Evolutionary conservation across 2,329 filamentous ascomycete species (phyloP).

Genomic region (Neocucurbitaria cava): DNA sequence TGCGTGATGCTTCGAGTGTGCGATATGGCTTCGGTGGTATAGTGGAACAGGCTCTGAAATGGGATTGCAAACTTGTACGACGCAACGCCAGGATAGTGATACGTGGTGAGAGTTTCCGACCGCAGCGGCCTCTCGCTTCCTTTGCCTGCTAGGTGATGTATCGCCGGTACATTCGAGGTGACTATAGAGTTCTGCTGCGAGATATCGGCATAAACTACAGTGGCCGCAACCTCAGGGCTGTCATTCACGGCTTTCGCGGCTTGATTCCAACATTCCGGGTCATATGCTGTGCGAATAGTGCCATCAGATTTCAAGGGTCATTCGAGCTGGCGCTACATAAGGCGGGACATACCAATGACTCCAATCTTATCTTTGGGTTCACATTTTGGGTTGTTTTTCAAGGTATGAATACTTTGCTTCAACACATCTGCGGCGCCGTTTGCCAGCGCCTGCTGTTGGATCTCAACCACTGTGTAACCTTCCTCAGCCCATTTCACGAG

Average conservation of each 20-base stretch:
- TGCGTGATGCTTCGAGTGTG: constrained; percentile 70
- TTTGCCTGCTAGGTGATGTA: constrained; percentile 31
- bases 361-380: not conserved
- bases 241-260: constrained; percentile 1
- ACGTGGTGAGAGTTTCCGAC: constrained; percentile 26
- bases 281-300: not conserved
- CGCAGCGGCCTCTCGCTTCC: too few species aligned
- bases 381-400: too few species aligned
- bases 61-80: constrained; percentile 60
- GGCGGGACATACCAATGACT: not conserved
- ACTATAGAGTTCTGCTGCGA: not conserved
- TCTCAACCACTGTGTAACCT: constrained; percentile 54
- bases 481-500: constrained; percentile 72
- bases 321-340: too few species aligned
- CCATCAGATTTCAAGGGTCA: not conserved
- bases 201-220: constrained; percentile 1
- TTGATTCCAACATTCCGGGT: constrained; percentile 7
- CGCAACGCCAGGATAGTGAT: constrained; percentile 56
- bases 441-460: constrained; percentile 10
- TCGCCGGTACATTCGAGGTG: not conserved
- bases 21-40: constrained; percentile 62
- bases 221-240: not conserved
- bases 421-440: constrained; percentile 9
- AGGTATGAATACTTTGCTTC: not conserved
- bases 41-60: constrained; percentile 55